A percentile compares a stretch with the other conserved stretches of the same genome.
phyloP scores from a whole-genome alignment of 1,139 yeast species.

The Yamadazyma conglobata region DNA sequence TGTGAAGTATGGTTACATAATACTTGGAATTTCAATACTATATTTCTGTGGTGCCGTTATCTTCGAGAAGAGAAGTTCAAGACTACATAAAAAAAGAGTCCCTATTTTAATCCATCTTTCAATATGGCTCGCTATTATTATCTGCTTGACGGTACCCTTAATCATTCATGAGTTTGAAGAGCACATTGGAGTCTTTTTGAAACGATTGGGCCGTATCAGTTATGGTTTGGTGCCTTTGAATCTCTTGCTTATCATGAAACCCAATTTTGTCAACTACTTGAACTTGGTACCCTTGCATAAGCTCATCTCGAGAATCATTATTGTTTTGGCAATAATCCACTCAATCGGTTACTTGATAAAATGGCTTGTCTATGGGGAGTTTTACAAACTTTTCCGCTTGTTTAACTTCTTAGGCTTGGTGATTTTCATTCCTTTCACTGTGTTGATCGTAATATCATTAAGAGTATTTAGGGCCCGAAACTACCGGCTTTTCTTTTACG shows the following conservation, averaged over 20 bases:
- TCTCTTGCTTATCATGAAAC: conserved; percentile 57
- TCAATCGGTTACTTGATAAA: conserved; percentile 49
- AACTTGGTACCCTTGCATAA: conserved; percentile 63
- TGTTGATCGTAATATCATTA: conserved; percentile 55
- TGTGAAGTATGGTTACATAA: conserved; percentile 47
- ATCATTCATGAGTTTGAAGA: conserved; percentile 19
- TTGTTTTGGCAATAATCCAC: conserved; percentile 53
- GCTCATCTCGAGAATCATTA: conserved; percentile 71
- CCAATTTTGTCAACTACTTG: conserved; percentile 48
- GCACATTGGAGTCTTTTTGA: conserved; percentile 23
- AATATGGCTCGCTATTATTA: conserved; percentile 30
- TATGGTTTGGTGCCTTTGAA: conserved; percentile 66
- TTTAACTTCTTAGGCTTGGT: conserved; percentile 64
- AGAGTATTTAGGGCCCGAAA: conserved; percentile 23
- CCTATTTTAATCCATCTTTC: conserved; percentile 14
- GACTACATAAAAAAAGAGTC: no score
- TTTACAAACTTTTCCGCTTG: conserved; percentile 38
- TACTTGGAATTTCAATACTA: conserved; percentile 32
- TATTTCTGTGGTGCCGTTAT: conserved; percentile 23
- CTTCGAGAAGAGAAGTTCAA: no score
- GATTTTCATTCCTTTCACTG: conserved; percentile 38
- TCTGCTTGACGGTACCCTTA: conserved; percentile 20
- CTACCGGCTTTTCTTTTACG: conserved; percentile 31
- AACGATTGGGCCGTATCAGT: conserved; percentile 57
- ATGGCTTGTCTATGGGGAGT: conserved; percentile 39